Conservation (phyloP, 1,284 basidiomycete species). For the Stygiomarasmius scandens region DNA sequence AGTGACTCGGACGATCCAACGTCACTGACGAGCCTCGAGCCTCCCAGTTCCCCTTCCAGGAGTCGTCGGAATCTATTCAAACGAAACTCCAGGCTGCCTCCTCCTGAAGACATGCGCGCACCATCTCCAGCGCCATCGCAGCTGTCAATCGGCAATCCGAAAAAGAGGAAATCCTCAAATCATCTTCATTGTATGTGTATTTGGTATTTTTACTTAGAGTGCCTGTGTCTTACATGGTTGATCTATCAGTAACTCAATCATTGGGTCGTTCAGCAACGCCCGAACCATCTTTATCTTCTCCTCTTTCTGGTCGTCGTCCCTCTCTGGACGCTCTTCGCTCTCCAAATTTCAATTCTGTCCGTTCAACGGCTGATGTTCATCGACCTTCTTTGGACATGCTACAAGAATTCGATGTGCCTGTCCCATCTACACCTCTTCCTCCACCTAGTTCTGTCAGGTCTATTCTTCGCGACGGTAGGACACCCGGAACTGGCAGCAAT, state of each 20-base stretch:
- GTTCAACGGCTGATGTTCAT: slow-evolving; percentile 26
- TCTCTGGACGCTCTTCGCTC: slow-evolving; percentile 26
- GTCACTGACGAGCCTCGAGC: slow-evolving; percentile 42
- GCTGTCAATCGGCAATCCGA: slow-evolving; percentile 44
- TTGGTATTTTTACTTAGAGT: slow-evolving; percentile 11
- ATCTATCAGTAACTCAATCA: slow-evolving; percentile 45
- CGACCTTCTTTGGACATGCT: slow-evolving; percentile 36
- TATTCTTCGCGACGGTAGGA: slow-evolving; percentile 68
- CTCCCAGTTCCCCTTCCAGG: slow-evolving; percentile 51
- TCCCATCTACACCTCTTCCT: slow-evolving; percentile 28
- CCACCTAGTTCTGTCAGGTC: slow-evolving; percentile 57
- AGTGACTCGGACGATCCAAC: slow-evolving; percentile 32
- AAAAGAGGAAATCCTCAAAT: slow-evolving; percentile 59
- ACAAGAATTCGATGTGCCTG: slow-evolving; percentile 2
- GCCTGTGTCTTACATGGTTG: background rate
- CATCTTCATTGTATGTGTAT: slow-evolving; percentile 47
- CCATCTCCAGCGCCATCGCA: slow-evolving; percentile 38
- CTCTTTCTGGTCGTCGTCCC: slow-evolving; percentile 27
- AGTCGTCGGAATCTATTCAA: slow-evolving; percentile 45
- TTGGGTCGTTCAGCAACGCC: slow-evolving; percentile 41
- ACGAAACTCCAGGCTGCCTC: slow-evolving; percentile 37
- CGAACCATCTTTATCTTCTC: slow-evolving; percentile 29
- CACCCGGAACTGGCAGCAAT: slow-evolving; percentile 73
- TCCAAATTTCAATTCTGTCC: slow-evolving; percentile 19
- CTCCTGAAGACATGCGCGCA: slow-evolving; percentile 37